Percentiles rank a stretch among this genome's conserved stretches.
Conservation (phyloP, 495 filamentous ascomycete species). For the Viridothelium virens region DNA sequence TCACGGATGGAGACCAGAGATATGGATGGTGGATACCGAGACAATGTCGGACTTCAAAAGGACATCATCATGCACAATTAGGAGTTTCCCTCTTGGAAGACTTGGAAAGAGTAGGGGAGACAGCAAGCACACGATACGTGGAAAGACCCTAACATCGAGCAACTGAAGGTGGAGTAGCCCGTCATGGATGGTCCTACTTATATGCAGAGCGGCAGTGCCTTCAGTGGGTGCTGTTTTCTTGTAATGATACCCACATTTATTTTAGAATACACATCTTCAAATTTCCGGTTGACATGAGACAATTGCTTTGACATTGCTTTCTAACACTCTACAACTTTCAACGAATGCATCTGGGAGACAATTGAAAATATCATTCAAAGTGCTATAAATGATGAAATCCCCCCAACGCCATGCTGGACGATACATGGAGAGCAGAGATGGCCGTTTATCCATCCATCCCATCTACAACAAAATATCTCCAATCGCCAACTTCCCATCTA, state of each 20-base stretch:
- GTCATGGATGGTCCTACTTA: not conserved
- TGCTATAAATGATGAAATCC: not conserved
- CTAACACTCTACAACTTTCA: not conserved
- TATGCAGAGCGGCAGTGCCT: not conserved
- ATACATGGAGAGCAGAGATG: not conserved
- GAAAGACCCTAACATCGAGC: too few species aligned
- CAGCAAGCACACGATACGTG: too few species aligned
- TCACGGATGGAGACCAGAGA: not conserved
- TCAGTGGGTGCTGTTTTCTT: not conserved
- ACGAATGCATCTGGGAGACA: not conserved
- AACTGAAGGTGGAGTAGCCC: too few species aligned
- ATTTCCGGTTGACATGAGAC: not conserved
- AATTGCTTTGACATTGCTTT: not conserved
- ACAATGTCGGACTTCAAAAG: too few species aligned
- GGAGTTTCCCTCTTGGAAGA: too few species aligned
- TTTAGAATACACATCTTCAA: not conserved
- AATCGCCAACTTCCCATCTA: not conserved
- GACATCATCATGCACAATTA: too few species aligned
- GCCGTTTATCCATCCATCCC: not conserved
- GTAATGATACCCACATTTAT: constrained; percentile 8
- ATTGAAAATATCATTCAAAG: not conserved
- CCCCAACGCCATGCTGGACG: not conserved
- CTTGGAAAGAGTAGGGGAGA: too few species aligned
- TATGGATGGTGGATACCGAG: not conserved
- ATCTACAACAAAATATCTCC: not conserved